Evolutionary conservation across 805 yeast species (phyloP).

Genomic region (Alloascoidea hylecoeti): DNA sequence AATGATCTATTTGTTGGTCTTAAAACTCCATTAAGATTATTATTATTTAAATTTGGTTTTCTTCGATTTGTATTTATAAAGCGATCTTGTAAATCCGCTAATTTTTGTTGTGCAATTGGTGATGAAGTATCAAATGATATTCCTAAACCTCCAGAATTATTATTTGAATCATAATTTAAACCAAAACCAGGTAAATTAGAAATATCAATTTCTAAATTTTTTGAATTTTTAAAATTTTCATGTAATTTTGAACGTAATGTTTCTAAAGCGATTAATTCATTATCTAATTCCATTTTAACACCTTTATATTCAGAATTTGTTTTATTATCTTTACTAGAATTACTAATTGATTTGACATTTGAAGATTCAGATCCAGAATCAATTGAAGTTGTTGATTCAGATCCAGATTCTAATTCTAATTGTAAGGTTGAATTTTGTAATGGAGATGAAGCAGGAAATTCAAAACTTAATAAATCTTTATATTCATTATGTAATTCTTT

Average conservation of each 20-base stretch:
- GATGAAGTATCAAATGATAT: neutral
- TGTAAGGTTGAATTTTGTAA: too few species aligned
- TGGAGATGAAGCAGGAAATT: too few species aligned
- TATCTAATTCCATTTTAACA: neutral
- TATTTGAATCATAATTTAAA: too few species aligned
- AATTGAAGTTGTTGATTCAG: neutral
- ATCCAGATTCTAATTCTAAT: neutral
- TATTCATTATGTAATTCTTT: neutral
- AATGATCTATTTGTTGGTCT: neutral
- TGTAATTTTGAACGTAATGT: too few species aligned
- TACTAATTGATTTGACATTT: neutral
- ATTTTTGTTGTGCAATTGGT: slow-evolving; percentile 1
- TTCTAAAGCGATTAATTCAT: too few species aligned
- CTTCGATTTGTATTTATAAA: neutral
- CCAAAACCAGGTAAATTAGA: too few species aligned
- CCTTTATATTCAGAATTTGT: neutral
- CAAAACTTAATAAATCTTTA: neutral
- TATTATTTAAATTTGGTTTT: neutral
- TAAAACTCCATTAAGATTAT: neutral
- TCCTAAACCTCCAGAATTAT: too few species aligned
- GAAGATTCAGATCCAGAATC: neutral
- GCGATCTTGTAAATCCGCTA: neutral
- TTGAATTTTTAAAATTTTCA: too few species aligned
- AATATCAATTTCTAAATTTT: too few species aligned
- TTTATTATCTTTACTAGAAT: neutral